Evolutionary conservation across 2,329 filamentous ascomycete species (phyloP).

Genomic region (Cadophora malorum): DNA sequence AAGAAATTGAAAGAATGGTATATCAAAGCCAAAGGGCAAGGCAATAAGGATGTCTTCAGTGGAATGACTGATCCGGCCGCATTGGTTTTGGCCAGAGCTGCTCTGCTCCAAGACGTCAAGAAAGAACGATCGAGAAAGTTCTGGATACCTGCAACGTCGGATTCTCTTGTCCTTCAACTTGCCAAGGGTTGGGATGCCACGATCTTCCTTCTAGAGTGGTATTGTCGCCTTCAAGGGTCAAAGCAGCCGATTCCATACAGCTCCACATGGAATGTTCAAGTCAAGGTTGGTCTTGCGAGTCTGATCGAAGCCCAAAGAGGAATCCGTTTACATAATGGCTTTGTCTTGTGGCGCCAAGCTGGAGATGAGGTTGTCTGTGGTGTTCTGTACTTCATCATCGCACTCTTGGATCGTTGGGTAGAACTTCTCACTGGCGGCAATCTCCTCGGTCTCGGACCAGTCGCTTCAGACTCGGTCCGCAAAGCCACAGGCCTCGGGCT

Average conservation of each 20-base stretch:
- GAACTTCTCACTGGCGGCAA: slow-evolving; percentile 16
- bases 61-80: slow-evolving; percentile 21
- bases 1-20: slow-evolving; percentile 19
- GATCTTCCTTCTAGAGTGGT: slow-evolving; percentile 21
- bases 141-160: slow-evolving; percentile 11
- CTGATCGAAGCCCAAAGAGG: slow-evolving; percentile 21
- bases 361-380: slow-evolving; percentile 21
- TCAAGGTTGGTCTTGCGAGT: slow-evolving; percentile 21
- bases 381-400: slow-evolving; percentile 19
- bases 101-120: slow-evolving; percentile 18
- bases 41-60: slow-evolving; percentile 13
- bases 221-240: slow-evolving; percentile 19
- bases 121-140: slow-evolving; percentile 5
- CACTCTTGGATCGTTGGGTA: slow-evolving; percentile 19
- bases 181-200: slow-evolving; percentile 20
- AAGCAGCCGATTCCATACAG: slow-evolving; percentile 20
- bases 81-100: slow-evolving; percentile 13
- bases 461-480: not conserved
- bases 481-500: slow-evolving; percentile 16
- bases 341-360: slow-evolving; percentile 20
- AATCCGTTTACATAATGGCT: slow-evolving; percentile 20
- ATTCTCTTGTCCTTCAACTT: slow-evolving; percentile 11
- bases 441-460: not conserved
- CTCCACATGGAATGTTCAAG: slow-evolving; percentile 23
- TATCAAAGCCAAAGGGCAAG: slow-evolving; percentile 18